phyloP scores from a whole-genome alignment of 176 grass and related monocot species.

The Oryza meridionalis region DNA sequence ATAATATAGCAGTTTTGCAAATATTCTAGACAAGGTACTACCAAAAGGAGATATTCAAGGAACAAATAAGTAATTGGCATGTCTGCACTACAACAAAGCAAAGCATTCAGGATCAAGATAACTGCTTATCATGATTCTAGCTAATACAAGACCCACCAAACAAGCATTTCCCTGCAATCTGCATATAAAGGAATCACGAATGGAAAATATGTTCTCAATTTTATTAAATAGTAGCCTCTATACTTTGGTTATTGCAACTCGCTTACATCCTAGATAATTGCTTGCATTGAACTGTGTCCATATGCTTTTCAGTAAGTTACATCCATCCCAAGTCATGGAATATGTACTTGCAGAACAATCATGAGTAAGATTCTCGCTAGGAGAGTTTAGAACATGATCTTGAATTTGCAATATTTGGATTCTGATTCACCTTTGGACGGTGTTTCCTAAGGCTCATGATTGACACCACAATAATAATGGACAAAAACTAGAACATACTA shows the following conservation, averaged over 20 bases:
- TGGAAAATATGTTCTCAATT: not conserved
- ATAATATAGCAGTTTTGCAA: not conserved
- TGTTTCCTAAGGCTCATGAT: not conserved
- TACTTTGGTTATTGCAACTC: not conserved
- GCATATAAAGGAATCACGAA: not conserved
- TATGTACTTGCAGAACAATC: not conserved
- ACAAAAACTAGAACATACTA: not conserved
- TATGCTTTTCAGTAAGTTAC: not conserved
- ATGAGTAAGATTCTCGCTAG: not conserved
- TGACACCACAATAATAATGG: not conserved
- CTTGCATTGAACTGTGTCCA: not conserved
- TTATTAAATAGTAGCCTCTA: not conserved
- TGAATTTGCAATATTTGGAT: not conserved
- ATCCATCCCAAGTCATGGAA: not conserved
- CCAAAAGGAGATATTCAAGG: not conserved
- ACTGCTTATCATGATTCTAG: not conserved
- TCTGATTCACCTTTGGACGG: not conserved
- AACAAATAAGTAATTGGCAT: not conserved
- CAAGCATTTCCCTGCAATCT: not conserved
- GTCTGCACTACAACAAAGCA: not conserved
- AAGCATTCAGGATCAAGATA: not conserved
- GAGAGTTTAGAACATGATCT: not conserved
- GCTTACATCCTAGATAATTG: not conserved
- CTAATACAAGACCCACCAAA: not conserved
- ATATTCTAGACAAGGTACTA: slow-evolving; percentile 3